Base-by-base conservation (phyloP, 2,329 filamentous ascomycete genomes). In the Aspergillus chevalieri region DNA sequence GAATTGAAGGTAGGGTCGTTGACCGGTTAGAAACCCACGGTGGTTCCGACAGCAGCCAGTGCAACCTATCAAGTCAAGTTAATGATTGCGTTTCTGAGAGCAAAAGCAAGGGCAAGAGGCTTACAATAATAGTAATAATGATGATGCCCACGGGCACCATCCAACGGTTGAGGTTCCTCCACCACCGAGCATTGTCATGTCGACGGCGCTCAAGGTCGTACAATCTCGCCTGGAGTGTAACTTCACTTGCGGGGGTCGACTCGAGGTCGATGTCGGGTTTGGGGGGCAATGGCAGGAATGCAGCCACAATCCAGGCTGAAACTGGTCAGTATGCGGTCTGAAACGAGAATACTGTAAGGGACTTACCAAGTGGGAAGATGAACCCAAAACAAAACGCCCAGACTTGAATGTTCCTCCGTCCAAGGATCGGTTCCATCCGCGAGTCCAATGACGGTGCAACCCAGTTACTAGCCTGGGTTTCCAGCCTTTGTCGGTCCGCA, bases 321-420 rank as follows among this genome's bases (percentile, higher is more conserved):
- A 30, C 10, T 30, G 10, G 26, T 30, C 10, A 30, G 26, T 43
- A 43, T 19, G 14, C 17, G 12, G 28, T 46, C 14, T 14, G 17
- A 9, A 36, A 33, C 26, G 10, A 17, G 15, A 30, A 36, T 33
- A 10, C 17, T 46, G 44, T 36, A 22, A 46, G 5, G 43, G 26
- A 68, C 81, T 69, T 71, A 86, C 83, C 76, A 52, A 89, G 78
- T 5, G 88, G 89, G 61, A 89, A 82, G 43, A 92, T 72, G 62
- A 94, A 94, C 21, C 89, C 89, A 43, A 85, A 39, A 48, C 84
- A 81, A 69, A 94, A 94, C 44, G 88, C 73, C 47, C 86, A 74
- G 26, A 92, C 78, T 67, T 94, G 89, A 43, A 83, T 71, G 62
- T 91, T 91, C 53, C 86, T 80, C 54, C 80, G 79, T 46, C 83